Percentiles rank a stretch among this genome's conserved stretches.
Evolutionary conservation across 148 eudicot genomes (phyloP).

Genomic region (Rhododendron henanense): DNA sequence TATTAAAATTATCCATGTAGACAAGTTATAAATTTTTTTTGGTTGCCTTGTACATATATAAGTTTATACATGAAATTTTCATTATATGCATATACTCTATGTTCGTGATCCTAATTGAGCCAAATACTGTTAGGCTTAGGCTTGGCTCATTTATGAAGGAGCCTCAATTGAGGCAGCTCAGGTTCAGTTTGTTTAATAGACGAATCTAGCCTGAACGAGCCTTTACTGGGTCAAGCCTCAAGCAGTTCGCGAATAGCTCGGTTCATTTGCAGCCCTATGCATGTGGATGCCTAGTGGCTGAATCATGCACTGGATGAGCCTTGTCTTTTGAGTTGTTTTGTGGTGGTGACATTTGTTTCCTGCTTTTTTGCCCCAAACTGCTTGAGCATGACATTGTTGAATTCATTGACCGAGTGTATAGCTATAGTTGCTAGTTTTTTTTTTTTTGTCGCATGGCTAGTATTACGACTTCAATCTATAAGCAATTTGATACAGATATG

Average conservation of each 20-base stretch:
- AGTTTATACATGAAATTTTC: neutral
- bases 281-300: neutral
- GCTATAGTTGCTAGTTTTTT: neutral
- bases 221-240: neutral
- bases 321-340: neutral
- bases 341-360: neutral
- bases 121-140: neutral
- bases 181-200: neutral
- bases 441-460: conserved; percentile 13
- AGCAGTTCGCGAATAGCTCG: neutral
- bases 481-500: conserved; percentile 96
- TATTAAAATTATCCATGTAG: neutral
- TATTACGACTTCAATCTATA: conserved; percentile 49
- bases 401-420: neutral
- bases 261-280: neutral
- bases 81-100: neutral
- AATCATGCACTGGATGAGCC: neutral
- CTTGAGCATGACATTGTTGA: neutral
- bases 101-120: neutral
- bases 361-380: neutral
- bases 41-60: neutral
- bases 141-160: neutral
- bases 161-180: neutral
- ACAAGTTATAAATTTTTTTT: neutral
- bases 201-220: neutral